Conservation (phyloP, 1,284 basidiomycete species). For the Meripilus lineatus region DNA sequence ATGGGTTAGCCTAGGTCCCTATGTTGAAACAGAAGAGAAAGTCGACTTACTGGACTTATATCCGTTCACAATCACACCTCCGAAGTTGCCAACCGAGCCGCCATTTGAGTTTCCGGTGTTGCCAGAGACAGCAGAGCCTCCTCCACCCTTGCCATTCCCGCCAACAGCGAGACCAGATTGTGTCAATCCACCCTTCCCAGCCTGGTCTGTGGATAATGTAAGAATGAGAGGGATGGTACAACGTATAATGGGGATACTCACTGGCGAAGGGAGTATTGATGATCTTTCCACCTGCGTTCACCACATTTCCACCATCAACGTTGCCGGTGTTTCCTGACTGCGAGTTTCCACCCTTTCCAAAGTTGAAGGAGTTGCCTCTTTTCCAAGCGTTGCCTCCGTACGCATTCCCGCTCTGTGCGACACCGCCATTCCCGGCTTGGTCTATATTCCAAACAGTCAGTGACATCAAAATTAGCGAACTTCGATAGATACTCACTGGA, state of each 20-base stretch:
- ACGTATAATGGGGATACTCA: neutral
- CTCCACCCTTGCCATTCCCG: slow-evolving; percentile 1
- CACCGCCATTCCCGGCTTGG: slow-evolving; percentile 6
- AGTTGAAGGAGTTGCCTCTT: slow-evolving; percentile 1
- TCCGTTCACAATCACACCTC: slow-evolving; percentile 1
- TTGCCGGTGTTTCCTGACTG: slow-evolving; percentile 7
- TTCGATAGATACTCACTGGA: neutral
- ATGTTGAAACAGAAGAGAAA: neutral
- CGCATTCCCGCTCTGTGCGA: slow-evolving; percentile 3
- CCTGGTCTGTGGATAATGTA: slow-evolving; percentile 1
- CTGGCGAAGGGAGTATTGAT: too few relatives aligned
- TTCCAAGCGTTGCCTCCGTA: slow-evolving; percentile 6
- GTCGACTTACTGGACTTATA: too few relatives aligned
- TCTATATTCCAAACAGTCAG: slow-evolving; percentile 1
- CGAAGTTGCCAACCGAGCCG: slow-evolving; percentile 6
- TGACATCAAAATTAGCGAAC: neutral
- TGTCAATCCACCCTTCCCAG: slow-evolving; percentile 8
- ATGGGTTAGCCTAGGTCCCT: too few relatives aligned
- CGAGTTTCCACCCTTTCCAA: slow-evolving; percentile 5
- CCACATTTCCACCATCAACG: slow-evolving; percentile 8
- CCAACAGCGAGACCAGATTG: slow-evolving; percentile 1
- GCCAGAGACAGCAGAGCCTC: too few relatives aligned
- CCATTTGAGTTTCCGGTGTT: slow-evolving; percentile 8
- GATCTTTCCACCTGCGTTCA: slow-evolving; percentile 4
- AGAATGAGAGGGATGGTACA: neutral